phyloP scores from a whole-genome alignment of 2,329 filamentous ascomycete genomes.

The Nemania sp. region DNA sequence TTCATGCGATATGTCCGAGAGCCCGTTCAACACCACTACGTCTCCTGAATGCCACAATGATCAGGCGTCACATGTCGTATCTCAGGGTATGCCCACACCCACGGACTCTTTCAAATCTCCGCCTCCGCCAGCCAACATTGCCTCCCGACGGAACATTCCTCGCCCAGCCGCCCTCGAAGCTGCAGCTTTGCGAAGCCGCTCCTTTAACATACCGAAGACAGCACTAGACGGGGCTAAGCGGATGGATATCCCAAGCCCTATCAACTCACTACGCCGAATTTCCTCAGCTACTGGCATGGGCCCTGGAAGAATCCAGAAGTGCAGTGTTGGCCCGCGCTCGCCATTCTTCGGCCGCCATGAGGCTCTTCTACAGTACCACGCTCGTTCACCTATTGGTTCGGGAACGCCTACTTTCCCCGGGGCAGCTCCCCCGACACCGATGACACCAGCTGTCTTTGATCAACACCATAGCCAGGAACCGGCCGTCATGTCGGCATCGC shows the following conservation, averaged over 20 bases:
- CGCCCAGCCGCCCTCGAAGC: slow-evolving; percentile 63
- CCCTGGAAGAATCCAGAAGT: slow-evolving; percentile 58
- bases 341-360: slow-evolving; percentile 61
- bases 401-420: slow-evolving; percentile 55
- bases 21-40: slow-evolving; percentile 36
- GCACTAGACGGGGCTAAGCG: slow-evolving; percentile 61
- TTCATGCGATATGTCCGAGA: slow-evolving; percentile 38
- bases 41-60: slow-evolving; percentile 36
- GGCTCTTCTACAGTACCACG: slow-evolving; percentile 56
- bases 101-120: slow-evolving; percentile 61
- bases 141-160: slow-evolving; percentile 64
- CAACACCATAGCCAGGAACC: slow-evolving; percentile 56
- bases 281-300: slow-evolving; percentile 62
- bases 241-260: slow-evolving; percentile 58
- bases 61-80: slow-evolving; percentile 32
- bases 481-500: slow-evolving; percentile 54
- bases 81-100: slow-evolving; percentile 46
- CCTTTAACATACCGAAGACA: slow-evolving; percentile 59
- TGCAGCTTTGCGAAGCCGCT: slow-evolving; percentile 58
- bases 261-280: slow-evolving; percentile 62
- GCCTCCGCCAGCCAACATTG: slow-evolving; percentile 64
- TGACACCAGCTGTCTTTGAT: slow-evolving; percentile 59
- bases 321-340: slow-evolving; percentile 56
- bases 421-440: slow-evolving; percentile 62
- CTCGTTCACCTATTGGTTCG: slow-evolving; percentile 57